Base-by-base conservation (phyloP, 768 basidiomycete genomes). In the Amanita inopinata region DNA sequence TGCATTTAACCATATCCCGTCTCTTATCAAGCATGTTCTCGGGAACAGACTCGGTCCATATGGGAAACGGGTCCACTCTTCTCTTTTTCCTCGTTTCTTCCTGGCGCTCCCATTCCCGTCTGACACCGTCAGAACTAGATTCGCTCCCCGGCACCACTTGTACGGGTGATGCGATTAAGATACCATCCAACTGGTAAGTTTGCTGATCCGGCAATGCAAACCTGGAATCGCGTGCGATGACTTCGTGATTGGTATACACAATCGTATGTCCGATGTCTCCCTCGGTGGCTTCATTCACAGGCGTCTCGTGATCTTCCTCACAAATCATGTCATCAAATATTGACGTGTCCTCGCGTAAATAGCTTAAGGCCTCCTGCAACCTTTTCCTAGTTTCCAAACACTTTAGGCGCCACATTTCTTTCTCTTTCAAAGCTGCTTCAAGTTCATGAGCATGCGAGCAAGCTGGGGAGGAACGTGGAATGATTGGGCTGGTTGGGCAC, bases 191-290 rank as follows among this genome's bases (percentile, higher is more conserved):
- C 3, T 11, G 15, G 9, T 14, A 33, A 6, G 30, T 42, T 7
- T 11, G 40, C 10, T 24, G 20, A 17, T 3, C 12, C 22, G 32
- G 30, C 1, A 22, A 23, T n/a, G 40, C 22, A 25, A 33, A 15
- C 19, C 30, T 31, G 4, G 39, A 7, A 31, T 42, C 40, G 12
- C 22, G 40, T 7, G 22, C 20, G 20, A 42, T 33, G 27, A 33
- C 32, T 14, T 42, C 40, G 22, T 15, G 22, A 7, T 42, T 17
- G 14, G 20, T 18, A 33, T 42, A 42, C 4, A 42, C 40, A 4
- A 22, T 32, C n/a, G 40, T 42, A 24, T 34, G n/a, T 17, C 40
- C 40, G 3, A 19, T n/a, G 6, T 25, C 20, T 14, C 15, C 28
- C 19, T 25, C 40, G 31, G 10, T 6, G 12, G n/a, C 8, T 9